A percentile compares a stretch with the other conserved stretches of the same genome.
Evolutionary conservation across 257 asterid species (phyloP).

Genomic region (Catharanthus roseus): DNA sequence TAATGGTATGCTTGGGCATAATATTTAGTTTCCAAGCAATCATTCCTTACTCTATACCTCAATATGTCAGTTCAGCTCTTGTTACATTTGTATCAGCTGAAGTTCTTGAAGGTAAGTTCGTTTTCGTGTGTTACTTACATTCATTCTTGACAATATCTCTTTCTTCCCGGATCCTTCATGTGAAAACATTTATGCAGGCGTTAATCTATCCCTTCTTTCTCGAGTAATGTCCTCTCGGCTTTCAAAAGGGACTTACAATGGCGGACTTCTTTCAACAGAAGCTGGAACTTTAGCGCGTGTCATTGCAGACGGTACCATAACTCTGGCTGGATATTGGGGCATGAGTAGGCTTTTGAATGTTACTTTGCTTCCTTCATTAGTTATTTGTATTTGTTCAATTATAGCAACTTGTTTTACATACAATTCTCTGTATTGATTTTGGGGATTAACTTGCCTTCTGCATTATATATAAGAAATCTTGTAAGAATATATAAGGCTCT

Average conservation of each 20-base stretch:
- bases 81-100: conserved; percentile 74
- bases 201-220: conserved; percentile 59
- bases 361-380: conserved; percentile 53
- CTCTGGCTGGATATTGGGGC: conserved; percentile 56
- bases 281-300: conserved; percentile 76
- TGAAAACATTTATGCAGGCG: conserved; percentile 32
- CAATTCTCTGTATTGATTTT: conserved; percentile 46
- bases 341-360: conserved; percentile 51
- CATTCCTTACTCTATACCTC: conserved; percentile 60
- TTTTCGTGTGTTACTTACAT: too few species aligned
- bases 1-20: conserved; percentile 58
- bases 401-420: conserved; percentile 59
- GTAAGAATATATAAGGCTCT: background rate
- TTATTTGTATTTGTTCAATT: conserved; percentile 51
- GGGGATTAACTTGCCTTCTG: background rate
- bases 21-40: conserved; percentile 48
- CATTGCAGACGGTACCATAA: conserved; percentile 57
- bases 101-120: conserved; percentile 67
- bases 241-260: conserved; percentile 60
- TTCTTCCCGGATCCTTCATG: too few species aligned
- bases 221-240: conserved; percentile 74
- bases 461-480: background rate
- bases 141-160: too few species aligned
- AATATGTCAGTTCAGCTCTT: conserved; percentile 60
- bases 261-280: conserved; percentile 68